A percentile compares a stretch with the other conserved stretches of the same genome.
These are phyloP conservation scores for Boletus coccyginus DNA, from an alignment of 768 basidiomycete genomes.

Conservation along the genomic window DNA sequence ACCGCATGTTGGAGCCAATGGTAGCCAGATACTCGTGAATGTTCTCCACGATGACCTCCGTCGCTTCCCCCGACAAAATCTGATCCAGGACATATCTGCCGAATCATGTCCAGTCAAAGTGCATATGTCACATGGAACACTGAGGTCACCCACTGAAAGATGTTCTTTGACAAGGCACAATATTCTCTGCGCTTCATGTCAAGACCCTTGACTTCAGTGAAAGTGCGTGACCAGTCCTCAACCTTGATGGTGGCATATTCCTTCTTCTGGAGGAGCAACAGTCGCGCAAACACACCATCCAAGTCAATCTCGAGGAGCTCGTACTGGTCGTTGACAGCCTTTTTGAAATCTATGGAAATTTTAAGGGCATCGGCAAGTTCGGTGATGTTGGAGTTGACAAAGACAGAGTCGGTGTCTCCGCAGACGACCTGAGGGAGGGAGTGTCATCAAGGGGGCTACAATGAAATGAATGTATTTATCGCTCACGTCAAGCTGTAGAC, in stretches of 20 bases:
- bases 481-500: constrained; percentile 81
- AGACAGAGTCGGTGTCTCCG: constrained; percentile 98
- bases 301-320: constrained; percentile 95
- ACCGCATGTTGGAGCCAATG: constrained; percentile 75
- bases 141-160: constrained; percentile 71
- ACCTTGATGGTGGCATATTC: constrained; percentile 98
- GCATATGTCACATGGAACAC: background rate
- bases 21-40: constrained; percentile 89
- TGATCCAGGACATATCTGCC: constrained; percentile 85
- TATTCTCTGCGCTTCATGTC: constrained; percentile 99
- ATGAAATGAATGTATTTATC: background rate
- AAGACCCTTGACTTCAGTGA: constrained; percentile 90
- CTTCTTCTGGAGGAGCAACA: constrained; percentile 95
- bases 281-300: constrained; percentile 88
- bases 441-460: background rate
- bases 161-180: constrained; percentile 84
- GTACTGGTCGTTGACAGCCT: constrained; percentile 96
- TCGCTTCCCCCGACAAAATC: constrained; percentile 87
- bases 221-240: constrained; percentile 74
- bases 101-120: constrained; percentile 1
- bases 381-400: constrained; percentile 93
- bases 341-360: constrained; percentile 92
- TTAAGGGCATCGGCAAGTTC: constrained; percentile 86
- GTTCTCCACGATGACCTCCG: constrained; percentile 83
- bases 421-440: constrained; percentile 76